phyloP scores from a whole-genome alignment of 83 land plant species.

The Larix sibirica region DNA sequence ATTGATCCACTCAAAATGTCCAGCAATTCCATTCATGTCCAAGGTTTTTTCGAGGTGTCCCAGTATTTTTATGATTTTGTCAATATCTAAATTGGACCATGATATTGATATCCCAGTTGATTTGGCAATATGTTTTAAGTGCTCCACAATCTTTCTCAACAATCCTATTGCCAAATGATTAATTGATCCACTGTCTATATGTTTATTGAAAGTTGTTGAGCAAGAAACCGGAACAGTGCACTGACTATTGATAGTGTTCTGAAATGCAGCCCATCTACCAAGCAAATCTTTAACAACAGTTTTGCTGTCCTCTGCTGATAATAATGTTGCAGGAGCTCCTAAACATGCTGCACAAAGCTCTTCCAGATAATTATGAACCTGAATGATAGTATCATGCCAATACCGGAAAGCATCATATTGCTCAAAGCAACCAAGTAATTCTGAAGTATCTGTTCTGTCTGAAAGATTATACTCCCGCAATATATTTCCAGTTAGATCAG shows the following conservation, averaged over 20 bases:
- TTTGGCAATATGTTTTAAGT: constrained; percentile 25
- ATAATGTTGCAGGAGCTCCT: constrained; percentile 8
- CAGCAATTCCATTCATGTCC: constrained; percentile 20
- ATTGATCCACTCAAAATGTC: constrained; percentile 92
- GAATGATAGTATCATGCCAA: constrained; percentile 42
- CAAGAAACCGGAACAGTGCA: not conserved
- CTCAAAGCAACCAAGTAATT: constrained; percentile 98
- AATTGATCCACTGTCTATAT: constrained; percentile 19
- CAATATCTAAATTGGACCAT: constrained; percentile 48
- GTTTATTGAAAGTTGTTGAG: constrained; percentile 15
- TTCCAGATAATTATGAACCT: constrained; percentile 52
- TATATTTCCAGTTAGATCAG: constrained; percentile 82
- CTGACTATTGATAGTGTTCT: constrained; percentile 21
- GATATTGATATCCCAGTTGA: constrained; percentile 27
- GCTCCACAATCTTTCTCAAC: constrained; percentile 48
- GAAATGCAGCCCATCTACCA: constrained; percentile 53
- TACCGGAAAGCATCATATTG: constrained; percentile 77
- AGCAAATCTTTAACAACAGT: constrained; percentile 30
- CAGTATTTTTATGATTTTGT: constrained; percentile 22
- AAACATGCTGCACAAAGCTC: constrained; percentile 52
- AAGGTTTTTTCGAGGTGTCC: constrained; percentile 28
- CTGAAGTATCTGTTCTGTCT: constrained; percentile 90
- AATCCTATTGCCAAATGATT: constrained; percentile 11
- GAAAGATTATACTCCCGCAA: constrained; percentile 82
- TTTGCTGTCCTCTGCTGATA: constrained; percentile 20